Evolutionary conservation across 139 green algal genomes (phyloP).

Genomic region (Tetraselmis striata): DNA sequence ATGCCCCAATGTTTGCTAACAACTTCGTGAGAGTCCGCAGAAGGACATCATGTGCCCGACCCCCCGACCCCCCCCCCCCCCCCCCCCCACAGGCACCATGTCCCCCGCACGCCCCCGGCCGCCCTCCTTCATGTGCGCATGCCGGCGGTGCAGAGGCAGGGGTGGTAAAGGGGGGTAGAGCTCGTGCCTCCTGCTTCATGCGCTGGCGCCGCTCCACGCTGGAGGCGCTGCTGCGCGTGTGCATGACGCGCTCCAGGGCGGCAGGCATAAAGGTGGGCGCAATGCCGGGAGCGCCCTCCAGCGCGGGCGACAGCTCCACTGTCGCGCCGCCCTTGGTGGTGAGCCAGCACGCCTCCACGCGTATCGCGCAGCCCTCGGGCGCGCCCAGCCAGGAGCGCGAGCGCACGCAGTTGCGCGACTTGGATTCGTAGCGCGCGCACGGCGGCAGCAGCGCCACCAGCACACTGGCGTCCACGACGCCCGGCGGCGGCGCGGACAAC

Average conservation of each 20-base stretch:
- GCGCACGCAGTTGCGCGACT: slow-evolving; percentile 65
- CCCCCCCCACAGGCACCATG: no score
- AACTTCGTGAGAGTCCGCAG: no score
- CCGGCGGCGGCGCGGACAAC: slow-evolving; percentile 13
- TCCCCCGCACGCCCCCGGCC: no score
- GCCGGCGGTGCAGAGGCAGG: no score
- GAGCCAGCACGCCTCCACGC: slow-evolving; percentile 73
- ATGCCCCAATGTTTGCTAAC: no score
- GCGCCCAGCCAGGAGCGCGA: slow-evolving; percentile 67
- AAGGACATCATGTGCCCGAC: no score
- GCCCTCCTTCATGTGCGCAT: no score
- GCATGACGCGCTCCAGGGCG: slow-evolving; percentile 53
- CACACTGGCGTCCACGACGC: slow-evolving; percentile 56
- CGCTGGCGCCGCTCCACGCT: slow-evolving; percentile 24
- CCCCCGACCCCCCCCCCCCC: no score
- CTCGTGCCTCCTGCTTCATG: slow-evolving; percentile 16
- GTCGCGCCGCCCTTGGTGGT: slow-evolving; percentile 39
- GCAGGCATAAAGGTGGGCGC: slow-evolving; percentile 71
- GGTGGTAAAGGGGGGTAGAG: neutral
- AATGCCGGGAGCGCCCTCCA: slow-evolving; percentile 40
- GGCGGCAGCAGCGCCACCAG: slow-evolving; percentile 53
- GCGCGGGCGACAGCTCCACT: slow-evolving; percentile 55
- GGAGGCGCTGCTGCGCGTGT: slow-evolving; percentile 52
- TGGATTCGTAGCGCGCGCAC: slow-evolving; percentile 51
- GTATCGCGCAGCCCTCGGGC: slow-evolving; percentile 42